phyloP scores from a whole-genome alignment of 352 stramenopile genomes.

The Globisporangium nunn region DNA sequence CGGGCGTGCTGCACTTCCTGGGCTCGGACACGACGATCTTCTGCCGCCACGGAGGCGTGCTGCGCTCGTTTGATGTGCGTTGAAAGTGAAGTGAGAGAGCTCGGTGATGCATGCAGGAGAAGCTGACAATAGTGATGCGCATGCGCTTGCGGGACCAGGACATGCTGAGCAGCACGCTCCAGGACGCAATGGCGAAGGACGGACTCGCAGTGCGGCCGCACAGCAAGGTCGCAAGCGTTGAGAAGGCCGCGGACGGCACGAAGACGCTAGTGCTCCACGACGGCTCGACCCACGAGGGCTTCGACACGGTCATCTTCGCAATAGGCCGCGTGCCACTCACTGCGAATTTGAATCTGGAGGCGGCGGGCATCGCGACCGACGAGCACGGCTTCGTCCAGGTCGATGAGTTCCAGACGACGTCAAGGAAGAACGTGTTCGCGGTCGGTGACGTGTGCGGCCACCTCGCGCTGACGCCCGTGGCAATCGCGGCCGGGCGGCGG shows the following conservation, averaged over 20 bases:
- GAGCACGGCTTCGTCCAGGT: slow-evolving; percentile 70
- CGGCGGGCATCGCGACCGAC: slow-evolving; percentile 54
- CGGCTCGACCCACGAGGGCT: slow-evolving; percentile 28
- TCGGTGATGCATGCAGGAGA: not conserved
- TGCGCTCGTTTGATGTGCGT: slow-evolving; percentile 86
- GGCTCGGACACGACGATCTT: slow-evolving; percentile 89
- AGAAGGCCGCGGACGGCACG: slow-evolving; percentile 32
- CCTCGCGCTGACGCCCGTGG: slow-evolving; percentile 75
- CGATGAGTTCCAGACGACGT: slow-evolving; percentile 90
- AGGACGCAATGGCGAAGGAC: slow-evolving; percentile 51
- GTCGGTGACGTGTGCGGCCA: slow-evolving; percentile 71
- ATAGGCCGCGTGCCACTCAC: slow-evolving; percentile 43
- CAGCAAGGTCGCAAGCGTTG: slow-evolving; percentile 32
- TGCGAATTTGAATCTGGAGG: slow-evolving; percentile 57
- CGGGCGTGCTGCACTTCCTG: slow-evolving; percentile 92
- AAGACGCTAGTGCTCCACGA: slow-evolving; percentile 50
- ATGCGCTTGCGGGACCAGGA: slow-evolving; percentile 12
- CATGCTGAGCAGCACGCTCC: slow-evolving; percentile 39
- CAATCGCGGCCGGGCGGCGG: slow-evolving; percentile 74
- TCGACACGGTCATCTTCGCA: slow-evolving; percentile 89
- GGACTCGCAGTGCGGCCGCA: slow-evolving; percentile 44
- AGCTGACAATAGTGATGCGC: not conserved
- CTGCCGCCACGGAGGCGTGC: slow-evolving; percentile 77
- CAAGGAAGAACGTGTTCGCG: slow-evolving; percentile 67
- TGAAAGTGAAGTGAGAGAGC: not conserved